phyloP scores from a whole-genome alignment of 164 flowering plant species.

The Protea cynaroides region DNA sequence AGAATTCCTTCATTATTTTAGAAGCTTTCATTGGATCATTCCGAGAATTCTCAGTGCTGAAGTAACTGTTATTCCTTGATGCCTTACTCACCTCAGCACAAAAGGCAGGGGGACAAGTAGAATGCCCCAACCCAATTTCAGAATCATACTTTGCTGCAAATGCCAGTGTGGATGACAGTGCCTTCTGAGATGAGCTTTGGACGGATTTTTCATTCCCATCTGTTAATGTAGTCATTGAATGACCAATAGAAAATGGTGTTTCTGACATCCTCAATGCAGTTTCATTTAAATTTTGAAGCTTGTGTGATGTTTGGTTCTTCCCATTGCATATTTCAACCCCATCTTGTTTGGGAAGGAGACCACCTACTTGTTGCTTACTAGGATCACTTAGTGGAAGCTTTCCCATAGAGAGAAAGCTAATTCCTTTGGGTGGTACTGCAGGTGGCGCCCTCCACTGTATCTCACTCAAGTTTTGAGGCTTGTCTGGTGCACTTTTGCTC shows the following conservation, averaged over 20 bases:
- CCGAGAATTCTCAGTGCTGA: not conserved
- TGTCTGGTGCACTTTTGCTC: constrained; percentile 4
- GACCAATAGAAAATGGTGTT: constrained; percentile 17
- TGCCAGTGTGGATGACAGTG: constrained; percentile 31
- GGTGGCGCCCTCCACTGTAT: constrained; percentile 10
- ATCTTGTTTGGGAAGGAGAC: not conserved
- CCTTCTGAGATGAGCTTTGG: constrained; percentile 18
- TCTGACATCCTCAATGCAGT: constrained; percentile 8
- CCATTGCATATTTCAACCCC: constrained; percentile 6
- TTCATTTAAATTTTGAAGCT: constrained; percentile 13
- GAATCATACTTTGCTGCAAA: constrained; percentile 46
- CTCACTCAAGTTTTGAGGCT: constrained; percentile 14
- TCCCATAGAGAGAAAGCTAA: not conserved
- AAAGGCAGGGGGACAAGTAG: not conserved
- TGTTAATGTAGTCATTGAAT: constrained; percentile 7
- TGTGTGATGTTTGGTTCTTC: constrained; percentile 14
- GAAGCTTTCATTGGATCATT: constrained; percentile 13
- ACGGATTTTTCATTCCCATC: constrained; percentile 16
- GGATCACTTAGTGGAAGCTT: not conserved
- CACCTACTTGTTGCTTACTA: not conserved
- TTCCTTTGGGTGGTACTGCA: not conserved
- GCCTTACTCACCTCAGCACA: not conserved
- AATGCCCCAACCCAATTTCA: constrained; percentile 13
- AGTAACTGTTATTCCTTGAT: not conserved
- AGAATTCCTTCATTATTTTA: constrained; percentile 23